Base-by-base conservation (phyloP, 1,139 yeast species). In the Geotrichum candidum region DNA sequence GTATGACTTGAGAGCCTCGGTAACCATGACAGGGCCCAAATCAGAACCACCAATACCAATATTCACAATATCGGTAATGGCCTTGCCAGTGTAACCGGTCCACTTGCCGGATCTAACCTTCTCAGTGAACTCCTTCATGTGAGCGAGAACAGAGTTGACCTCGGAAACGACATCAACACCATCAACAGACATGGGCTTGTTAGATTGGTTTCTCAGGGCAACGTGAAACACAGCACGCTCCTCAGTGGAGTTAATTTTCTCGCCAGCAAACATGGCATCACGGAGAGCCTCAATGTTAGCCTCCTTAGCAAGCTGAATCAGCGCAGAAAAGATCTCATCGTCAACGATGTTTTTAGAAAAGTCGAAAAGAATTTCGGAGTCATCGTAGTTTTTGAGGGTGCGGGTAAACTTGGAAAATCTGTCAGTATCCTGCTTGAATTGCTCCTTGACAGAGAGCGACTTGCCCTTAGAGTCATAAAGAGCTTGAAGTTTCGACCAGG, bases 1-100 rank as follows among this genome's bases (percentile, higher is more conserved):
- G 78, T 94, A 94, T 68, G 89, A 86, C 82, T 92, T 94, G 75
- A 94, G 84, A 50, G 99, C 97, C 80, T 94, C 98, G 64, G 97
- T 91, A 69, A 94, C 98, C 99, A 94, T 94, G 62, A 94, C 98
- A 58, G 99, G 99, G 71, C 99, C 99, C 72, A 94, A 84, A 77
- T 94, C 99, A 38, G 98, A 91, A 69, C 99, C 99, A 74, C 99
- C 99, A 74, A 94, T 94, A 78, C 99, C 99, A 72, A 94, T 90
- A 82, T 94, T 94, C 73, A 94, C 98, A 64, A 94, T 86, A 73
- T 91, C 96, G 70, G 95, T 88, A 77, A 94, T 94, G 70, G 82
- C 79, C 83, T 91, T 91, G 70, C 98, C 98, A 68, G 97, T 86
- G 83, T 89, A 94, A 75, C 99, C 99, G 72, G 85, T 90, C 97